Evolutionary conservation across 495 filamentous ascomycete species (phyloP), one percentile per base, ranked within the genome.

Genomic region (Xylaria cubensis): DNA sequence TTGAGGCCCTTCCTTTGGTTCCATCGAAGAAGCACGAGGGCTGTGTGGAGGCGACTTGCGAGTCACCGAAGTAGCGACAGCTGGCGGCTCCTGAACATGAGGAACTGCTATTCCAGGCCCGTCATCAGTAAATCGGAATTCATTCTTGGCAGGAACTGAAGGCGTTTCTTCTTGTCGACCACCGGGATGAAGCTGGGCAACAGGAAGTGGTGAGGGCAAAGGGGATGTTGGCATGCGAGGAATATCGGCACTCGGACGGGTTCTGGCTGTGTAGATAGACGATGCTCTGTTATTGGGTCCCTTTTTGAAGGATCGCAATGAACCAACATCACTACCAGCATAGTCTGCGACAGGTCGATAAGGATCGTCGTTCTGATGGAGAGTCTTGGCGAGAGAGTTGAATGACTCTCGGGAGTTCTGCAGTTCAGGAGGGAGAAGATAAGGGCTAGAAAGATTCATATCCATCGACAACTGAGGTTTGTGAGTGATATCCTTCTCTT

Each of bases 321-420:
- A 92, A 41, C 79, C 84, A 65, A 80, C 83, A 67, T 94, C 93
- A 62, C 85, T 84, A 19, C 80, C 80, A 21, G 86, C 81, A 71
- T 91, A 90, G 17, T 86, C 85, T 2, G 86, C 84, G 19, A 93
- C 89, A 0, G 89, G 93, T 36, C 93, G 88, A 78, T 98, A 98
- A 24, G 93, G 94, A 80, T 97, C 94, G 75, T 97, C 90, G 61
- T 87, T 84, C 63, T 86, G 86, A 42, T 88, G 84, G 21, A 92
- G 87, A 9, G 89, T 90, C 29, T 92, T 88, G n/a, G 93, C 91
- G 65, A 97, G 82, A 0, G 94, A 95, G 75, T 95, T 89, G 63
- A 98, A 78, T 19, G 95, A 98, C 66, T 97, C 94, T 42, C 88
- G 87, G 1, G 96, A 97, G 77, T 86, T 86, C 24, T 95, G 89